Percentiles rank a stretch among this genome's conserved stretches.
Conservation (phyloP, 2,329 filamentous ascomycete genomes). For the Cladosporium sp. region DNA sequence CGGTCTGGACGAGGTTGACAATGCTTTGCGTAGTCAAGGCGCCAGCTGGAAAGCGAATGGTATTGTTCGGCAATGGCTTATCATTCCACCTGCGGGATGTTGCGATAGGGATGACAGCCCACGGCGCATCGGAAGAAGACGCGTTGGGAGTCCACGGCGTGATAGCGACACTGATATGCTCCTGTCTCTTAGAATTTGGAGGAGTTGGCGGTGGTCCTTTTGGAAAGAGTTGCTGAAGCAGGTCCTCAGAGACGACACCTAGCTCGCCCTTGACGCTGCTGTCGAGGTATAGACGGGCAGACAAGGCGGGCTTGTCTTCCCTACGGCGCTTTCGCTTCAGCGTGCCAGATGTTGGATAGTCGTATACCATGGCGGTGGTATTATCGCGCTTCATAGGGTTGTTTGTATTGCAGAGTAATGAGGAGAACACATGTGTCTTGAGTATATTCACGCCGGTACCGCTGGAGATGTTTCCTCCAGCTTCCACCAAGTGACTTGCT, state of each 20-base stretch:
- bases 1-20: slow-evolving; percentile 63
- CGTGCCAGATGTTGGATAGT: slow-evolving; percentile 39
- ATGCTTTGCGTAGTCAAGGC: slow-evolving; percentile 75
- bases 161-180: slow-evolving; percentile 61
- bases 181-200: slow-evolving; percentile 27
- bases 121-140: slow-evolving; percentile 58
- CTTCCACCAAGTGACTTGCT: no score
- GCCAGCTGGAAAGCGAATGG: slow-evolving; percentile 70
- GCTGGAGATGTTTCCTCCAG: no score
- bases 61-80: slow-evolving; percentile 65
- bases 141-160: slow-evolving; percentile 64
- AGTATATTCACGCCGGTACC: no score
- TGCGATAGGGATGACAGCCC: slow-evolving; percentile 78
- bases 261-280: slow-evolving; percentile 80
- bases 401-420: no score
- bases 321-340: slow-evolving; percentile 49
- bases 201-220: slow-evolving; percentile 9
- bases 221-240: slow-evolving; percentile 77
- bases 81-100: slow-evolving; percentile 41
- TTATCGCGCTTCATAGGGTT: no score
- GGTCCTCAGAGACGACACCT: slow-evolving; percentile 79
- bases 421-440: no score
- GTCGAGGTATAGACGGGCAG: slow-evolving; percentile 77
- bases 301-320: slow-evolving; percentile 65
- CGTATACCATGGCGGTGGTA: slow-evolving; percentile 38